Evolutionary conservation across 345 rosid species (phyloP), one percentile per base, ranked within the genome.

Genomic region (Brassica cretica): DNA sequence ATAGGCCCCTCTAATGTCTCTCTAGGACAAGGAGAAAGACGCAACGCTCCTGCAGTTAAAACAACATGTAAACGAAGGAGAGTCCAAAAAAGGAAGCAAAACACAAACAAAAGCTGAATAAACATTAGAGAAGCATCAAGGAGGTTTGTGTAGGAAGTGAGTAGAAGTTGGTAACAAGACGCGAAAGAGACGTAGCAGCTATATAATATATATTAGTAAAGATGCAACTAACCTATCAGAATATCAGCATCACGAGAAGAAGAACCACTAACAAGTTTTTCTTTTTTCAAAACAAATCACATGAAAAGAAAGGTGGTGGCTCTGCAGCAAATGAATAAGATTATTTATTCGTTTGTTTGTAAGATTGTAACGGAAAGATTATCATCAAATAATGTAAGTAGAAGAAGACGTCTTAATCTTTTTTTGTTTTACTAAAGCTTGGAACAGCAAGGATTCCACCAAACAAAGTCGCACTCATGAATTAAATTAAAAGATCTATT

Each of bases 361-460:
- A 65, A 46, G 61, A 39, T 72, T 30, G 21, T 44, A 66, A 73
- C 56, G 16, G 58, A 63, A 35, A 76, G 58, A 61, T 55, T 55
- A 18, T 55, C 32, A 59, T 11, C 61, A 65, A 8, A 71, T 71
- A 64, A 64, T 77, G 71, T 29, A 66, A 66, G 76, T 27, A 53
- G 24, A 74, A 33, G 53, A 74, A 75, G 64, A 70, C 51, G 5
- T 27, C 65, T n/a, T n/a, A n/a, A n/a, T n/a, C n/a, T n/a, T n/a
- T n/a, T n/a, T n/a, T n/a, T n/a, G n/a, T n/a, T n/a, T 49, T n/a
- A 49, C 19, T 30, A 65, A 62, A 79, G 75, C 74, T 73, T 74
- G 32, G 51, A 74, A 80, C 68, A 74, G 70, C 68, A 41, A 80
- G 56, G 79, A 80, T 80, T 72, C 79, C 83, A 80, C 79, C 79